Evolutionary conservation across 768 basidiomycete species (phyloP).

Genomic region (Pleurotus cornucopiae): DNA sequence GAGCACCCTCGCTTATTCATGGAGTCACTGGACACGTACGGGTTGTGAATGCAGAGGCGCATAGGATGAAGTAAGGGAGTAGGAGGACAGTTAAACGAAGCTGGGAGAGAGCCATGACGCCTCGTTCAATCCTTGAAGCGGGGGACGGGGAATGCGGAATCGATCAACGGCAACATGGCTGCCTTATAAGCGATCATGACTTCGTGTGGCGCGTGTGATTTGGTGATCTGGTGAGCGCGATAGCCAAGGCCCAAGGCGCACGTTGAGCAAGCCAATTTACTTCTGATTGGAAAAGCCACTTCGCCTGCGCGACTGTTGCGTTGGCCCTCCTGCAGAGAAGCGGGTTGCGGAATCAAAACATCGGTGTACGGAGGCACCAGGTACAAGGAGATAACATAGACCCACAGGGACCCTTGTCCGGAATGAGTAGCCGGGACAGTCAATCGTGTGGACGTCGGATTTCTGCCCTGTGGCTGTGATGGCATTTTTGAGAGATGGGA

Average conservation of each 20-base stretch:
- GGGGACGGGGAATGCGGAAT: not conserved
- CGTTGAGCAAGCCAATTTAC: not conserved
- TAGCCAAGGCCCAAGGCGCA: not conserved
- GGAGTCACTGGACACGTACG: not conserved
- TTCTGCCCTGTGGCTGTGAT: constrained; percentile 5
- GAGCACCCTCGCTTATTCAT: not conserved
- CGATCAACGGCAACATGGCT: not conserved
- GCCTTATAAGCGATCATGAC: not conserved
- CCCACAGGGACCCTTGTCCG: not conserved
- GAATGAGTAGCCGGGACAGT: not conserved
- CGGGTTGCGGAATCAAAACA: constrained; percentile 3
- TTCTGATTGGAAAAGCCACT: constrained; percentile 2
- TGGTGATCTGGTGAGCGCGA: not conserved
- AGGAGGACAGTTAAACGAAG: constrained; percentile 1
- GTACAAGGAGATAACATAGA: not conserved
- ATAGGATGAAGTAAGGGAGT: constrained; percentile 3
- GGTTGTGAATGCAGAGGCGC: not conserved
- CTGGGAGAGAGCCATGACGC: constrained; percentile 5
- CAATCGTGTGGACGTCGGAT: not conserved
- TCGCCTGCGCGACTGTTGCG: constrained; percentile 1
- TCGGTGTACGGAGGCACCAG: not conserved
- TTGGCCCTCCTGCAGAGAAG: not conserved
- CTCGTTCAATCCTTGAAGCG: not conserved
- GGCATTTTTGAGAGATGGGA: not conserved
- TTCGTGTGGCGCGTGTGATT: not conserved